Base-by-base conservation (phyloP, 1,284 basidiomycete genomes). In the Acaromyces ingoldii region DNA sequence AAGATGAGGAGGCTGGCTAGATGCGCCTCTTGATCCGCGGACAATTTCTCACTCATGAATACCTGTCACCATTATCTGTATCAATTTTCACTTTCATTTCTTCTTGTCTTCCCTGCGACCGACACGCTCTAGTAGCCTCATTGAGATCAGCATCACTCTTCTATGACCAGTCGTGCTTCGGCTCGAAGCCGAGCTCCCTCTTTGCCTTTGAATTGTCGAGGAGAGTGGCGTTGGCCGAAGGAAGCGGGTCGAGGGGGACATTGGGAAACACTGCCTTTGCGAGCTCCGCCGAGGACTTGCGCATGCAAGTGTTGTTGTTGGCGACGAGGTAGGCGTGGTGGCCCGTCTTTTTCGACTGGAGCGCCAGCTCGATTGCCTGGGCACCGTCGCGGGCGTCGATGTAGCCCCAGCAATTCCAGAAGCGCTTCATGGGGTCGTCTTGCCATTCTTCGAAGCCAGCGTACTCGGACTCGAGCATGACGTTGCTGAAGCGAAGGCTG, bases 291-390 rank as follows among this genome's bases (percentile, higher is more conserved):
- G 64, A 74, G 0, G 73, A 58, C 26, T 41, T 63, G 15, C 62
- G 59, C 69, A 74, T 77, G 19, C 68, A 62, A 13, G 69, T 77
- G 50, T 77, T 76, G 17, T 40, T 40, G 38, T 40, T 40, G 17
- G 76, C 76, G 44, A 78, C 73, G 48, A 77, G 69, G 63, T 76
- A 77, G 6, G 72, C 67, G 36, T 78, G 74, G n/a, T 75, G 65
- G 4, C 77, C 77, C 26, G 63, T 77, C 34, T 74, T 31, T 24
- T 58, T 39, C 1, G 60, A 64, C 31, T 76, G 67, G 34, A 77
- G 51, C 2, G 74, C 74, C 7, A 76, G 57, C 2, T 68, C 63
- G 60, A 77, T 75, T 0, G 73, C 76, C 44, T 77, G 74, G 11
- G 73, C 76, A 28, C 76, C 77, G 48, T 78, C 77, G 9, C 77